Evolutionary conservation across 331 rosid genomes (phyloP).

Genomic region (Dryas integrifolia): DNA sequence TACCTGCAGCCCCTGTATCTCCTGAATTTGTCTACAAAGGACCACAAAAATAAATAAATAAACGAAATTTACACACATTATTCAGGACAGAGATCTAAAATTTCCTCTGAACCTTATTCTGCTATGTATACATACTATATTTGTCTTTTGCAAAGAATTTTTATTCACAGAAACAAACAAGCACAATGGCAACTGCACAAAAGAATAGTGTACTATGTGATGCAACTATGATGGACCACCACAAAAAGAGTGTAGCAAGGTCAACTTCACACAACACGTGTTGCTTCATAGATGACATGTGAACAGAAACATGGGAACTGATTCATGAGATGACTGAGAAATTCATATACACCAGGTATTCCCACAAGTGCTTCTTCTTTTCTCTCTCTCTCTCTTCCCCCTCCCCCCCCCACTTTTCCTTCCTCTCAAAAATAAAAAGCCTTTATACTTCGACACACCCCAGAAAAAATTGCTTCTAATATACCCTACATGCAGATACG

Average conservation of each 20-base stretch:
- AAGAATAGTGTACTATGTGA: not conserved
- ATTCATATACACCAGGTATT: not conserved
- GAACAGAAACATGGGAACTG: not conserved
- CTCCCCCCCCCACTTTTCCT: too few relatives aligned
- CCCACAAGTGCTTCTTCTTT: not conserved
- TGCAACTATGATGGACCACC: not conserved
- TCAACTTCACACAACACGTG: not conserved
- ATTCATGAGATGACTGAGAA: not conserved
- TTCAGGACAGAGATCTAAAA: not conserved
- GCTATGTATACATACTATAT: not conserved
- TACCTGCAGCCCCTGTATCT: slow-evolving; percentile 46
- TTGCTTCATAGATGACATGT: not conserved
- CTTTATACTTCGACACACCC: not conserved
- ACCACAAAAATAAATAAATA: slow-evolving; percentile 12
- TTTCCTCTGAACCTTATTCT: not conserved
- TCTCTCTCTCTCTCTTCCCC: not conserved
- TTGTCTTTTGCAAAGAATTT: not conserved
- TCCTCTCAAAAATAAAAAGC: not conserved
- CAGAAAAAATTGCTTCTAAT: slow-evolving; percentile 24
- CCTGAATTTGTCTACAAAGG: slow-evolving; percentile 56
- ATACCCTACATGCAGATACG: slow-evolving; percentile 8
- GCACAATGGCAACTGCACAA: not conserved
- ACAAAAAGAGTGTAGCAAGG: not conserved
- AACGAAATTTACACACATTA: slow-evolving; percentile 25
- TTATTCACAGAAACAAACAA: not conserved